Evolutionary conservation across 179 eudicot genomes (phyloP).

Genomic region (Beta lomatogona): DNA sequence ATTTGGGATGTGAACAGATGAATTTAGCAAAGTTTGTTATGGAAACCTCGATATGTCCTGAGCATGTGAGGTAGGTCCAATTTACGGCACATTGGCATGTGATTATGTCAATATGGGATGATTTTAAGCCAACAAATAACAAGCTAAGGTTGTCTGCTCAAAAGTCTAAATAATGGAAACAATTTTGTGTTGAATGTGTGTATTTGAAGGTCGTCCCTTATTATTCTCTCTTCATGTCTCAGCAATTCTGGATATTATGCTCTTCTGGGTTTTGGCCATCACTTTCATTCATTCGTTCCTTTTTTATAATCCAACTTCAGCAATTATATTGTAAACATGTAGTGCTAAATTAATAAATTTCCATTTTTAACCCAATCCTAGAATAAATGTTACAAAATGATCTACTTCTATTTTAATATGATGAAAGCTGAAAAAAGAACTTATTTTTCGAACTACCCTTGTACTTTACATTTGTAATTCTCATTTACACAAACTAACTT

Average conservation of each 20-base stretch:
- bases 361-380: too few relatives aligned
- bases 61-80: slow-evolving; percentile 34
- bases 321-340: neutral
- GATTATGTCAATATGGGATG: slow-evolving; percentile 11
- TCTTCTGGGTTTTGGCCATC: neutral
- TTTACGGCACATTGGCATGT: slow-evolving; percentile 22
- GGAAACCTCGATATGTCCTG: neutral
- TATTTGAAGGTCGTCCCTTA: neutral
- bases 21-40: neutral
- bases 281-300: neutral
- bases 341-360: neutral
- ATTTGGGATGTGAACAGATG: slow-evolving; percentile 12
- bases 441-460: too few relatives aligned
- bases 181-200: neutral
- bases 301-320: neutral
- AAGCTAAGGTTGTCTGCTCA: neutral
- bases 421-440: too few relatives aligned
- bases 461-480: too few relatives aligned
- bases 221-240: slow-evolving; percentile 11
- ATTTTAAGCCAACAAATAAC: neutral
- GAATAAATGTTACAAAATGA: too few relatives aligned
- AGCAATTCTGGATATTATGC: slow-evolving; percentile 7
- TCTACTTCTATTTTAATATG: too few relatives aligned
- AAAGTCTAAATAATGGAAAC: too few relatives aligned
- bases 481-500: too few relatives aligned